Percentiles rank a stretch among this genome's conserved stretches.
phyloP scores from a whole-genome alignment of 192 early-diverging fungal species.

The Gorgonomyces haynaldii region DNA sequence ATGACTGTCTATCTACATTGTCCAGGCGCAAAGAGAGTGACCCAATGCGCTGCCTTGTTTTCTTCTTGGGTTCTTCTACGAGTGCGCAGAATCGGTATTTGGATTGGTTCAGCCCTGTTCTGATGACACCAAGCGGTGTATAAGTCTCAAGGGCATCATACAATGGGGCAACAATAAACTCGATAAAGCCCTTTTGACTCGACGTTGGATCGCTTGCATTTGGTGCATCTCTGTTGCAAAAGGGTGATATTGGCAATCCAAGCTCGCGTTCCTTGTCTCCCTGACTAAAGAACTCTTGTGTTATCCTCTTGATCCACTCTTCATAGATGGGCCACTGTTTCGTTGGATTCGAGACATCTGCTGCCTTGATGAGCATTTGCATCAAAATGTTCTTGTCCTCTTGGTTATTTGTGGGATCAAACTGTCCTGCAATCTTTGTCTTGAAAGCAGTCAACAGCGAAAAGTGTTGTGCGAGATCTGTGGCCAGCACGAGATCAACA shows the following conservation, averaged over 20 bases:
- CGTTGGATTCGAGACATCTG: conserved; percentile 51
- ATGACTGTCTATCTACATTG: too few species aligned
- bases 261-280: conserved; percentile 38
- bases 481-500: conserved; percentile 48
- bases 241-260: conserved; percentile 46
- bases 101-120: conserved; percentile 11
- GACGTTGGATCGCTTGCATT: conserved; percentile 18
- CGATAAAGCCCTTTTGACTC: conserved; percentile 38
- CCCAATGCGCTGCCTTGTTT: too few species aligned
- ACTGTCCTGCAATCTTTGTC: conserved; percentile 34
- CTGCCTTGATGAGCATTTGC: conserved; percentile 49
- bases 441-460: conserved; percentile 32
- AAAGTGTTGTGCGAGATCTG: conserved; percentile 41
- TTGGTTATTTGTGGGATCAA: conserved; percentile 29
- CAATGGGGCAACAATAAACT: conserved; percentile 42
- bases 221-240: conserved; percentile 39
- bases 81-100: background rate
- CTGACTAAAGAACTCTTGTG: conserved; percentile 39
- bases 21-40: too few species aligned
- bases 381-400: conserved; percentile 37
- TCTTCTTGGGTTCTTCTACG: too few species aligned
- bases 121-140: conserved; percentile 20
- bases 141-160: conserved; percentile 33
- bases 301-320: conserved; percentile 41
- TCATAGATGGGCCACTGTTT: conserved; percentile 34